phyloP scores from a whole-genome alignment of 2,329 filamentous ascomycete species.

The Phialocephala sp. region DNA sequence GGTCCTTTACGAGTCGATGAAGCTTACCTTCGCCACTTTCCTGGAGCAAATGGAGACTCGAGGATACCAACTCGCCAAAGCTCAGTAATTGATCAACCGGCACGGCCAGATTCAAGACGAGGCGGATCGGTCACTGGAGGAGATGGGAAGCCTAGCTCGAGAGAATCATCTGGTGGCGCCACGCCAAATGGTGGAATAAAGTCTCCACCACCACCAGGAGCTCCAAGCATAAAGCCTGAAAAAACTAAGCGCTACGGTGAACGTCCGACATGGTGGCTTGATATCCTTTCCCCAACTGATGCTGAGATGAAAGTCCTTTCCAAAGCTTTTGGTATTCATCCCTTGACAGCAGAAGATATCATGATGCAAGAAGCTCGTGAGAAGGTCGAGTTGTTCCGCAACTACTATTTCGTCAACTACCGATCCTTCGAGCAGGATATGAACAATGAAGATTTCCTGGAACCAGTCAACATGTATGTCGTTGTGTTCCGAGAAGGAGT shows the following conservation, averaged over 20 bases:
- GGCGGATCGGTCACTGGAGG: slow-evolving; percentile 26
- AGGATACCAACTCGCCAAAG: slow-evolving; percentile 51
- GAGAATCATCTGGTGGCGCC: slow-evolving; percentile 31
- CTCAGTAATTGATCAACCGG: slow-evolving; percentile 36
- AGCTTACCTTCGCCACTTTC: slow-evolving; percentile 38
- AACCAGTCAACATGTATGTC: slow-evolving; percentile 97
- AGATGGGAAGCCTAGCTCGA: slow-evolving; percentile 11
- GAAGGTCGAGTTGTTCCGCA: slow-evolving; percentile 95
- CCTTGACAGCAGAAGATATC: slow-evolving; percentile 93
- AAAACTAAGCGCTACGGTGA: slow-evolving; percentile 71
- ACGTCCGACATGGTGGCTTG: slow-evolving; percentile 95
- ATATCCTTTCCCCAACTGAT: slow-evolving; percentile 89
- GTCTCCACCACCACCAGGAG: slow-evolving; percentile 23
- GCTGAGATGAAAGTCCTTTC: slow-evolving; percentile 93
- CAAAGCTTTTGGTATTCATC: slow-evolving; percentile 94
- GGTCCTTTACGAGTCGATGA: slow-evolving; percentile 38
- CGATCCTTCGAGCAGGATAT: slow-evolving; percentile 96
- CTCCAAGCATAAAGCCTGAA: slow-evolving; percentile 24
- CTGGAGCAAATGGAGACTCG: slow-evolving; percentile 48
- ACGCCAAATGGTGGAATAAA: slow-evolving; percentile 35
- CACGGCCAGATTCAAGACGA: slow-evolving; percentile 31
- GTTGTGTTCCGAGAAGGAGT: slow-evolving; percentile 96
- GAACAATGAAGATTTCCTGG: slow-evolving; percentile 86
- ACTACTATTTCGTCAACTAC: slow-evolving; percentile 99
- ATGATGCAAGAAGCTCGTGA: slow-evolving; percentile 97